A percentile compares a stretch with the other conserved stretches of the same genome.
Evolutionary conservation across 2,329 filamentous ascomycete genomes (phyloP).

Genomic region (Verticillium dahliae): DNA sequence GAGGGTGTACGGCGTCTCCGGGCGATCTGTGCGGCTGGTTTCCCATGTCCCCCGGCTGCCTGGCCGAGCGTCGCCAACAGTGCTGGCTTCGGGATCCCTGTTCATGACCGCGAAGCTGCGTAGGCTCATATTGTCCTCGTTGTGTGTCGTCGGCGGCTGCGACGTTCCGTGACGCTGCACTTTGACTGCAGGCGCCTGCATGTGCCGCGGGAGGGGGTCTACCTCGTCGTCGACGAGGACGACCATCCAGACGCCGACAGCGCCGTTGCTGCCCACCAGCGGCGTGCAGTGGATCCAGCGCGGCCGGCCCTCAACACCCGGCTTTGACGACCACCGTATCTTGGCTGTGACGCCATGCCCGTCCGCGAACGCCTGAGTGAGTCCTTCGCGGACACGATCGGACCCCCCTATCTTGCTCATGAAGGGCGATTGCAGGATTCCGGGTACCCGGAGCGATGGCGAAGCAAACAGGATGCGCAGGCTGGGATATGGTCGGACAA

Average conservation of each 20-base stretch:
- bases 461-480: constrained; percentile 64
- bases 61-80: background rate
- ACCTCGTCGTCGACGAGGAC: constrained; percentile 62
- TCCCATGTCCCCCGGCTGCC: background rate
- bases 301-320: constrained; percentile 49
- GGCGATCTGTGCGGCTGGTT: background rate
- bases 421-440: constrained; percentile 57
- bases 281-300: constrained; percentile 77
- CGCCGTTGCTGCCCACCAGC: constrained; percentile 57
- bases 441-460: constrained; percentile 59
- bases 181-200: constrained; percentile 18
- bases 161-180: constrained; percentile 7
- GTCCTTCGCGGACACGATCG: constrained; percentile 36
- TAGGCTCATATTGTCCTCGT: constrained; percentile 12
- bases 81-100: constrained; percentile 1
- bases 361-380: constrained; percentile 54
- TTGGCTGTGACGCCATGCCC: constrained; percentile 69
- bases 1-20: background rate
- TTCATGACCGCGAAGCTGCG: constrained; percentile 11
- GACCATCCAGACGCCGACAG: constrained; percentile 74
- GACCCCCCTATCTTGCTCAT: constrained; percentile 47
- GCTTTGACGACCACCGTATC: constrained; percentile 59
- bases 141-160: constrained; percentile 3
- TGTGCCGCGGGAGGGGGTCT: constrained; percentile 6
- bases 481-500: constrained; percentile 59